These are phyloP conservation scores for Raphanus raphanistrum DNA, from an alignment of 345 rosid genomes.

Conservation along the genomic window DNA sequence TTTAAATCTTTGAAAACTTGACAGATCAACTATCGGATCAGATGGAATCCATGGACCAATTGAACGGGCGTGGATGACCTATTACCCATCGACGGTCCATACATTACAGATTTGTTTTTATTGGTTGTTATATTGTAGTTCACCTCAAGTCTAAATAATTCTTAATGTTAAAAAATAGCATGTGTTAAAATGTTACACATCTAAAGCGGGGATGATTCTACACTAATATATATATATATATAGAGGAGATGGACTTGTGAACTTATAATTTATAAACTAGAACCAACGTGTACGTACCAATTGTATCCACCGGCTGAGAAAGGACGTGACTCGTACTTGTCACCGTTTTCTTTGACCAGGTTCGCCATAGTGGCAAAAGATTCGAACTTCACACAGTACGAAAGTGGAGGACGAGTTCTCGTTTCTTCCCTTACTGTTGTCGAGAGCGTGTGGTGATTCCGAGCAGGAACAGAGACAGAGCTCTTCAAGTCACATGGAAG, in stretches of 20 bases:
- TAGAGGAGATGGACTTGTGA: too few relatives aligned
- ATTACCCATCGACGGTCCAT: too few relatives aligned
- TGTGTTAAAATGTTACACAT: neutral
- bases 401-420: neutral
- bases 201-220: neutral
- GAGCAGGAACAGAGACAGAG: neutral
- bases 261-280: too few relatives aligned
- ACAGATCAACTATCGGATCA: too few relatives aligned
- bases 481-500: neutral
- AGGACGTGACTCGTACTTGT: conserved; percentile 3
- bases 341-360: neutral
- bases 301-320: conserved; percentile 4
- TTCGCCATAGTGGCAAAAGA: neutral
- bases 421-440: neutral
- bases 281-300: neutral
- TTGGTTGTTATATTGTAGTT: too few relatives aligned
- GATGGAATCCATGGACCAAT: too few relatives aligned
- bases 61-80: too few relatives aligned
- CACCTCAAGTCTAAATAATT: too few relatives aligned
- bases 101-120: too few relatives aligned
- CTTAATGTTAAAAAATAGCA: too few relatives aligned
- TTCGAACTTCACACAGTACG: neutral
- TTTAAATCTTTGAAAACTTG: too few relatives aligned
- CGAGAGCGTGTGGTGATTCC: neutral
- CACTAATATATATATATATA: neutral